Percentiles rank a stretch among this genome's conserved stretches.
phyloP scores from a whole-genome alignment of 2,329 filamentous ascomycete species.

The Tolypocladium sp. region DNA sequence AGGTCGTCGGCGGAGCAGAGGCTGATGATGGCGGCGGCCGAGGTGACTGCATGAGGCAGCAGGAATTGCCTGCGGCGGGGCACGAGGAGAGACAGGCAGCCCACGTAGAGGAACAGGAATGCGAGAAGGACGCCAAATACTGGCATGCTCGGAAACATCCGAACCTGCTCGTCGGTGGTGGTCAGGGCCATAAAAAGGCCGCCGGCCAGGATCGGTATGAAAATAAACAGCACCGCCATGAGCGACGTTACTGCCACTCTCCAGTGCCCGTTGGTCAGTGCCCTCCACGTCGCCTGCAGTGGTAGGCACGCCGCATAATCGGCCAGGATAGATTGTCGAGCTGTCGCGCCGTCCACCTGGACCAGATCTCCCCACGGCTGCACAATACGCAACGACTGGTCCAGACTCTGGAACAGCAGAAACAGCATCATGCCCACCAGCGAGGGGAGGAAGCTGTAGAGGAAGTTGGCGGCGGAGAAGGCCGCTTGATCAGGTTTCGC shows the following conservation, averaged over 20 bases:
- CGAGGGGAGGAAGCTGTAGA: slow-evolving; percentile 70
- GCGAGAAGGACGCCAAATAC: slow-evolving; percentile 66
- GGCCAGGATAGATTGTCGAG: slow-evolving; percentile 55
- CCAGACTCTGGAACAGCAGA: slow-evolving; percentile 57
- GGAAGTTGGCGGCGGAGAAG: slow-evolving; percentile 81
- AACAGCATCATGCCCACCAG: slow-evolving; percentile 58
- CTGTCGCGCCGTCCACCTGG: slow-evolving; percentile 47
- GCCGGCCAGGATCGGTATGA: slow-evolving; percentile 59
- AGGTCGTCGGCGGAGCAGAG: slow-evolving; percentile 68
- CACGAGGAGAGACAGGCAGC: slow-evolving; percentile 53
- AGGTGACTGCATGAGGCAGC: slow-evolving; percentile 65
- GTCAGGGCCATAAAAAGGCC: slow-evolving; percentile 69
- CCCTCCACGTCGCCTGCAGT: slow-evolving; percentile 47
- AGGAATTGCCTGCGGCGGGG: slow-evolving; percentile 51
- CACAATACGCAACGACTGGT: slow-evolving; percentile 55
- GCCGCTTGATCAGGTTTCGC: slow-evolving; percentile 51
- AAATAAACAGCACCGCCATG: slow-evolving; percentile 47
- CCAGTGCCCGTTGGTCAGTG: slow-evolving; percentile 53
- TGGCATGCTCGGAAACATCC: slow-evolving; percentile 64
- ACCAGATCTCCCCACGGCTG: slow-evolving; percentile 60
- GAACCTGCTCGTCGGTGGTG: slow-evolving; percentile 36
- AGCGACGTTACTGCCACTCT: slow-evolving; percentile 54
- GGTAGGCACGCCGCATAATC: slow-evolving; percentile 63
- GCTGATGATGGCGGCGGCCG: slow-evolving; percentile 66
- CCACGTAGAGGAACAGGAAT: slow-evolving; percentile 60